phyloP scores from a whole-genome alignment of 768 basidiomycete species.

The Auriscalpium vulgare region DNA sequence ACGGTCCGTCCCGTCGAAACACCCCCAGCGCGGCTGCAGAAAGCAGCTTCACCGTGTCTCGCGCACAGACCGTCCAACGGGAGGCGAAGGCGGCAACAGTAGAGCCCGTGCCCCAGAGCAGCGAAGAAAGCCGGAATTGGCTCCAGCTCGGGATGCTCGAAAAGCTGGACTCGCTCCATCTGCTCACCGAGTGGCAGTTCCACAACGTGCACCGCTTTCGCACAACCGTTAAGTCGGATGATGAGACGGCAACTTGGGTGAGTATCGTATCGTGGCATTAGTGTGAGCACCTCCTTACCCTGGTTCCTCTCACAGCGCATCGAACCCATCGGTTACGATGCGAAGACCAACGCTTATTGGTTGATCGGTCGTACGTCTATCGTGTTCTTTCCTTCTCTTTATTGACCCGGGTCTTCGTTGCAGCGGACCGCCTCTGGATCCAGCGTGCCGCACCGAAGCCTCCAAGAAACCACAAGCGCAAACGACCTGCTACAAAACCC shows the following conservation, averaged over 20 bases:
- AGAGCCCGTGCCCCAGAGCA: conserved; percentile 2
- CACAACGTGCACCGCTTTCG: conserved; percentile 66
- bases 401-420: background rate
- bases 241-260: conserved; percentile 75
- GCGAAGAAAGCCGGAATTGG: conserved; percentile 55
- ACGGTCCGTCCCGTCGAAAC: background rate
- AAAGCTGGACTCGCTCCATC: conserved; percentile 70
- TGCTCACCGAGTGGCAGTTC: conserved; percentile 81
- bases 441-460: conserved; percentile 60
- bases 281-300: background rate
- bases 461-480: conserved; percentile 32
- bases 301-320: conserved; percentile 45
- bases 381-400: background rate
- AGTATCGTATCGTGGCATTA: conserved; percentile 17
- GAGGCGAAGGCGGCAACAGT: conserved; percentile 4
- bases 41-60: background rate
- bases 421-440: conserved; percentile 81
- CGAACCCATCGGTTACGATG: conserved; percentile 81
- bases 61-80: background rate
- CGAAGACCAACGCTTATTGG: conserved; percentile 76
- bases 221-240: conserved; percentile 69
- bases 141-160: conserved; percentile 57
- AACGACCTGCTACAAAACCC: conserved; percentile 27
- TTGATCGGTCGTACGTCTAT: conserved; percentile 60
- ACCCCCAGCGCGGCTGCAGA: background rate